Evolutionary conservation across 352 stramenopile species (phyloP), one percentile per base, ranked within the genome.

Genomic region (Plasmopara halstedii): DNA sequence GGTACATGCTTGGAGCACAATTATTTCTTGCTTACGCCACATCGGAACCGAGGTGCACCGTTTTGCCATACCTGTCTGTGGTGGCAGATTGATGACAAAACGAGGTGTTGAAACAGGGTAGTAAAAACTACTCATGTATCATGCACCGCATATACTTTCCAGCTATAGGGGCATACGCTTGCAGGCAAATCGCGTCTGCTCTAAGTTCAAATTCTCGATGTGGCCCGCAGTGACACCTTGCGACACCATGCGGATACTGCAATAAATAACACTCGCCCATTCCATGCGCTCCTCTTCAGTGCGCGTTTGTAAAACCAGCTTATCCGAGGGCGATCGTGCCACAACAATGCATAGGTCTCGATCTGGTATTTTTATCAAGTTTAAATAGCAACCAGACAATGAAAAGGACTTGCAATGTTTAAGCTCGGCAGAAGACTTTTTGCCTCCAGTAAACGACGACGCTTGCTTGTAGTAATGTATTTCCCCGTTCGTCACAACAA

Each of bases 261-360:
- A 94, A 62, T 91, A 89, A 37, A 94, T 75, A 29, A 87, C 71
- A 41, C 80, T 91, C 18, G 80, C 80, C 83, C 83, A 94, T 50
- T 90, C 80, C 51, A 91, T 70, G n/a, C 80, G 78, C 47, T 94
- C 78, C n/a, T 80, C 65, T 21, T 86, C 64, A 3, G 67, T 70
- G 21, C 52, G 55, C 6, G 73, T 74, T 52, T 92, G 64, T 23
- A 94, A 56, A 41, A 94, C 80, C 15, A 94, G 53, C 51, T 94
- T 94, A 58, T 94, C 83, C 4, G 73, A 83, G 21, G 83, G 83
- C 3, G 83, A 94, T 2, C 82, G 82, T 8, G 79, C 82, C 10
- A 94, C 69, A 18, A 88, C 78, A 35, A 94, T 87, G 37, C 83
- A 94, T 36, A 85, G 61, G 47, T 85, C 75, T 1, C 80, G 80